Evolutionary conservation across 345 rosid genomes (phyloP), one percentile per base, ranked within the genome.

Genomic region (Eucalyptus marginata): DNA sequence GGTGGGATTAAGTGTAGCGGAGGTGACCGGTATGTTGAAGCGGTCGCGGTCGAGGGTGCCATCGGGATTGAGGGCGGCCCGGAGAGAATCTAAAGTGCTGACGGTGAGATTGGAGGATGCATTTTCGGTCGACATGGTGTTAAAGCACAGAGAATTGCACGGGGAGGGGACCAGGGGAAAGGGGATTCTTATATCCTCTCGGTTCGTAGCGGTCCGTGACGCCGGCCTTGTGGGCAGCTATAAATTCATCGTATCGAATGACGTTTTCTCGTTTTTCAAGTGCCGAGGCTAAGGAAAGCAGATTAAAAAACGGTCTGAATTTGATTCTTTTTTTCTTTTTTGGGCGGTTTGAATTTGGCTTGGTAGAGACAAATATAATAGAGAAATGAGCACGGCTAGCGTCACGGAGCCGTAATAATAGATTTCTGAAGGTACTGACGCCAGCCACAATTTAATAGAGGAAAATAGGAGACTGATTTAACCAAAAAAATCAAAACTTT

Each of bases 61-160:
- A 49, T 94, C 92, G 22, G 90, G 92, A 86, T 92, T 92, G 58
- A 86, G 86, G 46, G 86, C 46, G 80, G 93, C 44, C 52, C 90
- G 89, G 86, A 92, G 93, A 68, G 27, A 68, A 15, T 91, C 46
- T 87, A 84, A 91, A 20, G 94, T 93, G 86, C 90, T 88, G 27
- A 88, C 36, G 29, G 86, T 44, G 54, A 79, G 81, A 17, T 49
- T 15, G 31, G 50, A 43, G 43, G 86, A 52, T 80, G 47, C 49
- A 50, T 64, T 22, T 88, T 88, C 51, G 40, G 66, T 50, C 8
- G 89, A 88, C 86, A 76, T 88, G 56, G 47, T 52, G 2, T 27
- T 87, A 43, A 14, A 54, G 88, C 33, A 24, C 56, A 36, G 64
- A 47, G 52, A 16, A 52, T 17, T 25, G 76, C 43, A 13, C 7